Evolutionary conservation across 2,329 filamentous ascomycete species (phyloP).

Genomic region (Macrophomina pseudophaseolina): DNA sequence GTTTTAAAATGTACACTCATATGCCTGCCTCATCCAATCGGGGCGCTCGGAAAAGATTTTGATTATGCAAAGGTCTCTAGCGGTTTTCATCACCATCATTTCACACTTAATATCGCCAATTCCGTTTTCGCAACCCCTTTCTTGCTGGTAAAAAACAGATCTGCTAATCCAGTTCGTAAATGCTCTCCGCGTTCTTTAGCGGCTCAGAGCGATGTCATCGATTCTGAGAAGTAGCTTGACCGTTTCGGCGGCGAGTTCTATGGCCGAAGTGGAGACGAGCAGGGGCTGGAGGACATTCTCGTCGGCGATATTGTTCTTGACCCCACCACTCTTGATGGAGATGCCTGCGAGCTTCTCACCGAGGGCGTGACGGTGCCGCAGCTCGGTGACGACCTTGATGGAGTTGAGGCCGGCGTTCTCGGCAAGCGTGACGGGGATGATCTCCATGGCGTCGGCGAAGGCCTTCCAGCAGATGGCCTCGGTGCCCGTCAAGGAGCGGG

Average conservation of each 20-base stretch:
- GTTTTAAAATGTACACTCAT: not conserved
- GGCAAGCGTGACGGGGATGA: constrained; percentile 93
- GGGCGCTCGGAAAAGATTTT: not conserved
- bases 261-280: constrained; percentile 94
- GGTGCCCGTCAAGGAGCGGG: constrained; percentile 83
- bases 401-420: constrained; percentile 98
- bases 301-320: constrained; percentile 95
- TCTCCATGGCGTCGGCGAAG: constrained; percentile 96
- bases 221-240: constrained; percentile 78
- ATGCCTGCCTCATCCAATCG: not conserved
- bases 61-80: constrained; percentile 19
- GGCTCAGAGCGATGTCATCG: constrained; percentile 65
- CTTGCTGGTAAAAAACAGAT: not conserved
- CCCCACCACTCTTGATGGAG: constrained; percentile 96
- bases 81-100: not conserved
- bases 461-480: constrained; percentile 99
- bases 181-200: constrained; percentile 34
- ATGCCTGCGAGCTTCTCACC: constrained; percentile 96
- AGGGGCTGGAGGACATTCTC: constrained; percentile 97
- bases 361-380: constrained; percentile 91
- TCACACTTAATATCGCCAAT: not conserved
- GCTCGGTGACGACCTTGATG: constrained; percentile 97
- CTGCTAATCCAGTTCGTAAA: not conserved
- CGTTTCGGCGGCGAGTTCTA: constrained; percentile 96
- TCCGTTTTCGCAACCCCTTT: not conserved